phyloP scores from a whole-genome alignment of 208 protist species.

The Trypanosoma theileri region DNA sequence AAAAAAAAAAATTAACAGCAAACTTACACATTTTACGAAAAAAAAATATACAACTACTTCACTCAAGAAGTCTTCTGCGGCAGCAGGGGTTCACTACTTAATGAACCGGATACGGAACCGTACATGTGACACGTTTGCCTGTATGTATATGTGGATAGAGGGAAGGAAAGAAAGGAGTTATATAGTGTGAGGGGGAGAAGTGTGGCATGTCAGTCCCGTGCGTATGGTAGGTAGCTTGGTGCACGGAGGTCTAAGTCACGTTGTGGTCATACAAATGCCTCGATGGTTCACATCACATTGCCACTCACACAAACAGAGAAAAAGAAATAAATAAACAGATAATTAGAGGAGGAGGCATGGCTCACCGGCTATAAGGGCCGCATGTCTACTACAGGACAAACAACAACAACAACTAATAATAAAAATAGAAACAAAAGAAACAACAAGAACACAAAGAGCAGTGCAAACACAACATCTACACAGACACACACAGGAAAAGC shows the following conservation, averaged over 20 bases:
- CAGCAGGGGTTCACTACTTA: neutral
- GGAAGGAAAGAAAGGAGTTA: conserved; percentile 3
- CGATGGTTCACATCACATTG: conserved; percentile 17
- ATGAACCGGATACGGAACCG: conserved; percentile 13
- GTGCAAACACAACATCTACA: conserved; percentile 25
- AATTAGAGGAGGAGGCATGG: neutral
- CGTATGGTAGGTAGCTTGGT: conserved; percentile 29
- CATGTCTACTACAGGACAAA: no score
- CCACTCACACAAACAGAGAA: neutral
- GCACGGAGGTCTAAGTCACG: conserved; percentile 29
- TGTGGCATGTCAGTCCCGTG: conserved; percentile 22
- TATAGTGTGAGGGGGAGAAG: neutral
- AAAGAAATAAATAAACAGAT: neutral
- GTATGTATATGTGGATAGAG: neutral
- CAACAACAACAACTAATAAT: no score
- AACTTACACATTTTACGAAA: no score
- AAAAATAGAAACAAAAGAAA: no score
- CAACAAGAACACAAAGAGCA: no score
- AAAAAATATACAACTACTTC: no score
- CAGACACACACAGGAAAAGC: conserved; percentile 24
- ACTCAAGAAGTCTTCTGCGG: no score
- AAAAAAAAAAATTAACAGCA: no score
- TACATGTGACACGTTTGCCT: conserved; percentile 5
- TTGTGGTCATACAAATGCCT: conserved; percentile 31
- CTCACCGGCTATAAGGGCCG: no score